These are phyloP conservation scores for Penstemon newberryi DNA, from an alignment of 257 asterid species.

Conservation along the genomic window DNA sequence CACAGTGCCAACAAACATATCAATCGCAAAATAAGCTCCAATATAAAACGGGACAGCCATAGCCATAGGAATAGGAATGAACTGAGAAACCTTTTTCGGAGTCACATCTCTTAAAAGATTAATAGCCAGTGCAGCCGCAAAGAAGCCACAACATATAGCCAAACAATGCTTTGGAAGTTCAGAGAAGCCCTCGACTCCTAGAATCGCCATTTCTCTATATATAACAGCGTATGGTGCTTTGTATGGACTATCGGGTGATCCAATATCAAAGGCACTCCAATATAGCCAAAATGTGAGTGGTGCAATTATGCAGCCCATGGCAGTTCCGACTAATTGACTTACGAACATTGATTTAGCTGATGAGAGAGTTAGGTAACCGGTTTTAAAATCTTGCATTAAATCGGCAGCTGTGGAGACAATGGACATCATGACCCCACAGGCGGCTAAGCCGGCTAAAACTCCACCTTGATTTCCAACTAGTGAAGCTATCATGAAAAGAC, in stretches of 20 bases:
- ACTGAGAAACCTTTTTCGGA: slow-evolving; percentile 56
- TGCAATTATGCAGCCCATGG: slow-evolving; percentile 92
- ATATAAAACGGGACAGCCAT: slow-evolving; percentile 94
- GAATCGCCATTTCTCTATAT: slow-evolving; percentile 87
- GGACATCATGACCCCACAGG: slow-evolving; percentile 97
- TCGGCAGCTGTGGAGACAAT: slow-evolving; percentile 97
- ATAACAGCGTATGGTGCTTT: slow-evolving; percentile 95
- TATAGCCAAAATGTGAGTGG: slow-evolving; percentile 96
- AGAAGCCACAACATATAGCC: slow-evolving; percentile 70
- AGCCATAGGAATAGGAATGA: slow-evolving; percentile 93
- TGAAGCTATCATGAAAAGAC: slow-evolving; percentile 85
- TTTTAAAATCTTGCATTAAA: slow-evolving; percentile 90
- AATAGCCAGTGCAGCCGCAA: slow-evolving; percentile 65
- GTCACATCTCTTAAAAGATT: slow-evolving; percentile 69
- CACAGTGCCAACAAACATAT: slow-evolving; percentile 91
- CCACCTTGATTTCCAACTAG: slow-evolving; percentile 83
- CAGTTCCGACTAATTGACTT: slow-evolving; percentile 88
- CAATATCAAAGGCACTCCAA: slow-evolving; percentile 90
- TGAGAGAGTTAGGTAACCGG: slow-evolving; percentile 81
- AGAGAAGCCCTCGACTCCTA: slow-evolving; percentile 90
- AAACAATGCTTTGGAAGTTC: slow-evolving; percentile 91
- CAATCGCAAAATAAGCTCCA: slow-evolving; percentile 94
- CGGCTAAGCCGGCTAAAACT: slow-evolving; percentile 84
- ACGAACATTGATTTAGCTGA: slow-evolving; percentile 96
- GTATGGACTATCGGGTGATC: slow-evolving; percentile 91